Evolutionary conservation across 129 eudicot genomes (phyloP).

Genomic region (Saposhnikovia divaricata): DNA sequence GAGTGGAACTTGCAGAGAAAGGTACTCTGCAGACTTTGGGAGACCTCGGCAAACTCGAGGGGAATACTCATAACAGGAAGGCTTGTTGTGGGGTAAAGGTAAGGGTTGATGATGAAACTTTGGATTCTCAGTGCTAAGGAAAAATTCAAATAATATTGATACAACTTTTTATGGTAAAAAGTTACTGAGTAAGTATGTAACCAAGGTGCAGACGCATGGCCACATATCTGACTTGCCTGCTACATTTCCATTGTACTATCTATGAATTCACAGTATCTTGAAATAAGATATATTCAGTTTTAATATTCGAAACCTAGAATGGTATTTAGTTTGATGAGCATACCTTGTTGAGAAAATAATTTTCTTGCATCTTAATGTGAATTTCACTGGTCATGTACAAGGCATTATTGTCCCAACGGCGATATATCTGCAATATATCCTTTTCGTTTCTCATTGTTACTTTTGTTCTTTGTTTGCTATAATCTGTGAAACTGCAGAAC

Average conservation of each 20-base stretch:
- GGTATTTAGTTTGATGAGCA: neutral
- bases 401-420: neutral
- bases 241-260: neutral
- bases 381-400: neutral
- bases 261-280: neutral
- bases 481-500: neutral
- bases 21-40: conserved; percentile 7
- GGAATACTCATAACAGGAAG: conserved; percentile 21
- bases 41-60: conserved; percentile 33
- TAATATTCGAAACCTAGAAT: neutral
- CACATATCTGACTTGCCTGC: neutral
- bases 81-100: conserved; percentile 49
- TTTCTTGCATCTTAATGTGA: neutral
- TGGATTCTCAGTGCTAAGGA: neutral
- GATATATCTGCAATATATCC: too few species aligned
- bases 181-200: neutral
- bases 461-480: neutral
- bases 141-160: neutral
- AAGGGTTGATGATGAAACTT: conserved; percentile 36
- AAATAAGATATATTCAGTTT: neutral
- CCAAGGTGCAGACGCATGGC: neutral
- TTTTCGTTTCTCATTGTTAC: neutral
- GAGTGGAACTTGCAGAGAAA: conserved; percentile 29
- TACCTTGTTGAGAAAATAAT: neutral
- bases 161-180: neutral